Evolutionary conservation across 495 filamentous ascomycete species (phyloP), one percentile per base, ranked within the genome.

Genomic region (Neurospora sp.): DNA sequence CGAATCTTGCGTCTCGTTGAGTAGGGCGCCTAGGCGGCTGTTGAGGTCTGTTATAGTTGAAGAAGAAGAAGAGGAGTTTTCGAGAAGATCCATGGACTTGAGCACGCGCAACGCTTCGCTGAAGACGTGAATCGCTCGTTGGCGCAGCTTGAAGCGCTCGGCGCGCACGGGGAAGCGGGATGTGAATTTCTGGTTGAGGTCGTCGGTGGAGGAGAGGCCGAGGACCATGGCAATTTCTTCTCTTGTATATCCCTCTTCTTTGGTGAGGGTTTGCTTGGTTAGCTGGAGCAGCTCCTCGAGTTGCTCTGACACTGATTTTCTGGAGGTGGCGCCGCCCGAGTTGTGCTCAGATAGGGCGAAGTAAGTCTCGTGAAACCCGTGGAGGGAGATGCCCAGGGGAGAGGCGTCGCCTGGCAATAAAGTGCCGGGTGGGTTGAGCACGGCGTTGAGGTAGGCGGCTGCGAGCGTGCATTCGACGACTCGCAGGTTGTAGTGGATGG

Each of bases 381-480:
- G 90, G 12, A 99, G 87, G 76, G 90, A 93, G 78, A 91, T 89
- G 9, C 91, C 93, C 12, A 99, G 86, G 0, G 96, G 96, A 27
- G 92, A 91, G 71, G 90, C 89, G 80, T 99, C 96, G 69, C 87
- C 80, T 17, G 92, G 89, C 7, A 99, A 88, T 38, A 81, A 79
- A 2, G 87, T 89, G 69, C 94, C 82, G 12, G 88, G 74, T 86
- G 89, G 77, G 76, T 84, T 85, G 65, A 87, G 76, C 44, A 82
- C 80, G 17, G 84, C 83, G 74, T 88, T 83, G 59, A 89, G 80
- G 73, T 85, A 85, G 35, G 92, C 90, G 3, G 96, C 93, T 14
- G 96, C 96, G 40, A 99, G 87, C 8, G 90, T 94, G 83, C 93
- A 96, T 81, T 98, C 96, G 9, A 98, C 96, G 1, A 99, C 96